Evolutionary conservation across 768 basidiomycete genomes (phyloP), one percentile per base, ranked within the genome.

Genomic region (Rhizopogon rudus): DNA sequence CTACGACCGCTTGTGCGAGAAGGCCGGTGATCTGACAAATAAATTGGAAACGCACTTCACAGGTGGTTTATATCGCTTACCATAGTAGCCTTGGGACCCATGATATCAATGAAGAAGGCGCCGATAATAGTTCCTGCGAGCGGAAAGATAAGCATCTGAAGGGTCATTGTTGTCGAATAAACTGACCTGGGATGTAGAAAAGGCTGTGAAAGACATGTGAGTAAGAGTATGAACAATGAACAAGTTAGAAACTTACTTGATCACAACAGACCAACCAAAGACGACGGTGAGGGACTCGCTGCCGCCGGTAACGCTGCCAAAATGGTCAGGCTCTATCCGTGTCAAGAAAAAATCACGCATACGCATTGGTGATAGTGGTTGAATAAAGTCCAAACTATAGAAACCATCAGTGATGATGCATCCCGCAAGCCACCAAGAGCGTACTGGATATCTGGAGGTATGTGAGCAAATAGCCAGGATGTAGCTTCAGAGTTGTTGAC

Each of bases 211-310:
- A 39, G 22, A 25, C 14, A 45, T 54, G 51, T 40, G 4, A 53
- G 14, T 22, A 73, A 72, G 73, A 77, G 60, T 74, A 74, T 58
- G 76, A 60, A 56, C 69, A 70, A 29, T 17, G 46, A 49, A 51
- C 7, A 44, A 29, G 56, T 50, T 35, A 40, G 17, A 35, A 12
- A 60, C 81, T 43, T 67, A 90, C 90, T 90, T 88, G 74, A 93
- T 87, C 29, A 94, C 83, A 42, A 88, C 85, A 59, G 79, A 82
- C 93, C 92, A 94, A 16, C 92, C 92, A 58, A 94, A 84, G 12
- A 88, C 77, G 43, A 86, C 77, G 6, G 73, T 65, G 20, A 93
- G 73, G 7, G 82, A 75, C 9, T 66, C 63, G 31, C 70, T 67
- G 28, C 72, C 68, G 39, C 86, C 83, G 14, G 84, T 85, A 54